Evolutionary conservation across 2,329 filamentous ascomycete species (phyloP).

Genomic region (Colletotrichum caudatum): DNA sequence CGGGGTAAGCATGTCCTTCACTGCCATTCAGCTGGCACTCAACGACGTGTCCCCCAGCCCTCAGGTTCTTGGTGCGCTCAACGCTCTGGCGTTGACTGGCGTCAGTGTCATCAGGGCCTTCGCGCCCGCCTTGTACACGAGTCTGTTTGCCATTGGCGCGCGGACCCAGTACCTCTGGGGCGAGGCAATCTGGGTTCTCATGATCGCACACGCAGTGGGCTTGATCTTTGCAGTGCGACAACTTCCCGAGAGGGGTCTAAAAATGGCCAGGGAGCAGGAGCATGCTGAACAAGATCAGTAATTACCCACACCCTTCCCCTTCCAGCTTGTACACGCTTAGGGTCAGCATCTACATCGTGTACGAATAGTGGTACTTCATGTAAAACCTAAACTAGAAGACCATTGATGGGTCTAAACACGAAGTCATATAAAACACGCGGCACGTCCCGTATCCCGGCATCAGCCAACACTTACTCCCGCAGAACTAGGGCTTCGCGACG

Average conservation of each 20-base stretch:
- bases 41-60: constrained; percentile 79
- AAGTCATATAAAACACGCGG: not conserved
- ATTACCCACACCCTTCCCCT: too few species aligned
- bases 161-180: constrained; percentile 71
- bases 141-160: constrained; percentile 76
- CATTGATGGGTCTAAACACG: not conserved
- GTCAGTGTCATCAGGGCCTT: constrained; percentile 73
- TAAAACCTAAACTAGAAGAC: not conserved
- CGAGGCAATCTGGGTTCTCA: constrained; percentile 53
- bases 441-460: not conserved
- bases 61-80: constrained; percentile 75
- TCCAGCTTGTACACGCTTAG: not conserved
- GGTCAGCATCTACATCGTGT: not conserved
- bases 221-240: constrained; percentile 20
- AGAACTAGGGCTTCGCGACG: not conserved
- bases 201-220: not conserved
- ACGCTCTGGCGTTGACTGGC: constrained; percentile 69
- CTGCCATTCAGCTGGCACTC: constrained; percentile 76
- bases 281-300: not conserved
- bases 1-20: constrained; percentile 77
- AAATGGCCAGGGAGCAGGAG: constrained; percentile 6
- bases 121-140: constrained; percentile 74
- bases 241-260: constrained; percentile 7
- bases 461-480: not conserved
- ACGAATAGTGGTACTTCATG: not conserved